phyloP scores from a whole-genome alignment of 2,329 filamentous ascomycete species.

The Ophiocordyceps robertsii region DNA sequence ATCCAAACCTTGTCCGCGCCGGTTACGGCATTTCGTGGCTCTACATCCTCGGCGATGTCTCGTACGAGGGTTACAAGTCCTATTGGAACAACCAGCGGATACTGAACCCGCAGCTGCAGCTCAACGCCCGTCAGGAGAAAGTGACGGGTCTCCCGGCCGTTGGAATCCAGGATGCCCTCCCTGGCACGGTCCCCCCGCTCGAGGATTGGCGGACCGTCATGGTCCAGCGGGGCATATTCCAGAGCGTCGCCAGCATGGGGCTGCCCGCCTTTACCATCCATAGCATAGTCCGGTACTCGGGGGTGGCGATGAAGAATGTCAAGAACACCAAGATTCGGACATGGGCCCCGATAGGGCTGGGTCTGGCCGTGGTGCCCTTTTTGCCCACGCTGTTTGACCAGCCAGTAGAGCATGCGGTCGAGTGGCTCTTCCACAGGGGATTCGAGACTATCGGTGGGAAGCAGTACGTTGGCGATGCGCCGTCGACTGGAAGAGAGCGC shows the following conservation, averaged over 20 bases:
- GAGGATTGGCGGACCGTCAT: constrained; percentile 89
- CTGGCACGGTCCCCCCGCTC: constrained; percentile 47
- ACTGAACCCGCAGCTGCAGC: constrained; percentile 52
- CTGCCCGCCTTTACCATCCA: constrained; percentile 90
- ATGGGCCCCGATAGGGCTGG: constrained; percentile 82
- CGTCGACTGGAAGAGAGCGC: constrained; percentile 36
- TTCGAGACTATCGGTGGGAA: constrained; percentile 61
- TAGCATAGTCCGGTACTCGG: constrained; percentile 80
- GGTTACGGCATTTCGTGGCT: constrained; percentile 90
- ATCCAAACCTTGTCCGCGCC: constrained; percentile 64
- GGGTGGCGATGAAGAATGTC: constrained; percentile 66
- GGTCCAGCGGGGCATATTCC: constrained; percentile 82
- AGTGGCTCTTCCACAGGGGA: constrained; percentile 76
- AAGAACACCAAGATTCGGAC: constrained; percentile 68
- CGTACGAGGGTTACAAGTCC: constrained; percentile 88
- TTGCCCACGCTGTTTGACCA: constrained; percentile 78
- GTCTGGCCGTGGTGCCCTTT: constrained; percentile 66
- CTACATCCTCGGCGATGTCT: constrained; percentile 82
- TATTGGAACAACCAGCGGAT: constrained; percentile 75
- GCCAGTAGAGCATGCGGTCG: constrained; percentile 82
- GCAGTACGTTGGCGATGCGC: constrained; percentile 39
- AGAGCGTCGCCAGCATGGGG: constrained; percentile 84
- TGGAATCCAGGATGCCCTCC: constrained; percentile 15
- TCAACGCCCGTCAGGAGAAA: constrained; percentile 35
- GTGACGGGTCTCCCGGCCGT: constrained; percentile 28